Base-by-base conservation (phyloP, 2,329 filamentous ascomycete genomes). In the Xylariaceae sp. region DNA sequence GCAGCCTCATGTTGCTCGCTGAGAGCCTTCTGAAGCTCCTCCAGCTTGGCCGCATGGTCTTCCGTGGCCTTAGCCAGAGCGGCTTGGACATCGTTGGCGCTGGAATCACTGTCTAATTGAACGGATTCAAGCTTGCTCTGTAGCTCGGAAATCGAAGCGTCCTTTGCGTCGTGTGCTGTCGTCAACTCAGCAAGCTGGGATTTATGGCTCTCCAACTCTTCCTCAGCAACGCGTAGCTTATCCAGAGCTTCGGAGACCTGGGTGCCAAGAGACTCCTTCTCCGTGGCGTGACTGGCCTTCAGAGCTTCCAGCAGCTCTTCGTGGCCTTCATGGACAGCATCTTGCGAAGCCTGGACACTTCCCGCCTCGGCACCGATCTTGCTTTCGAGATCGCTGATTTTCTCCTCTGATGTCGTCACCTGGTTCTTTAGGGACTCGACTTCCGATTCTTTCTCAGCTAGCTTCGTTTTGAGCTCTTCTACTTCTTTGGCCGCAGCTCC, bases 401-500 rank as follows among this genome's bases (percentile, higher is more conserved):
- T 84, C 46, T 76, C 77, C 62, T 84, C 73, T 1, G 80, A 82
- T 9, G 75, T 69, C 51, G 76, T 70, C 45, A 86, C 76, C 60
- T 86, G 78, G 6, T 73, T 71, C 65, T 81, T 82, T 31, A 86
- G 74, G 12, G 77, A 69, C 48, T 79, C 75, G 10, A 86, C 78
- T 62, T 84, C 79, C 6, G 75, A 66, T 61, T 86, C 81, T 56
- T 80, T 82, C 31, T 80, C 75, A 5, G 74, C 72, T 18, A 87
- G 72, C 68, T 84, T 84, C 7, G 73, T 67, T 71, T 82, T 86
- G 41, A 87, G 73, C 42, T 82, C 77, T 45, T 86, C 82, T 3
- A 81, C 70, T 61, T 83, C 81, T 69, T 82, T 84, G 17, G 75
- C 65, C 7, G 75, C 72, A 14, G 73, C 66, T 18, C 71, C 69